These are phyloP conservation scores for Ilyonectria robusta DNA, from an alignment of 2,329 filamentous ascomycete genomes.

Conservation along the genomic window DNA sequence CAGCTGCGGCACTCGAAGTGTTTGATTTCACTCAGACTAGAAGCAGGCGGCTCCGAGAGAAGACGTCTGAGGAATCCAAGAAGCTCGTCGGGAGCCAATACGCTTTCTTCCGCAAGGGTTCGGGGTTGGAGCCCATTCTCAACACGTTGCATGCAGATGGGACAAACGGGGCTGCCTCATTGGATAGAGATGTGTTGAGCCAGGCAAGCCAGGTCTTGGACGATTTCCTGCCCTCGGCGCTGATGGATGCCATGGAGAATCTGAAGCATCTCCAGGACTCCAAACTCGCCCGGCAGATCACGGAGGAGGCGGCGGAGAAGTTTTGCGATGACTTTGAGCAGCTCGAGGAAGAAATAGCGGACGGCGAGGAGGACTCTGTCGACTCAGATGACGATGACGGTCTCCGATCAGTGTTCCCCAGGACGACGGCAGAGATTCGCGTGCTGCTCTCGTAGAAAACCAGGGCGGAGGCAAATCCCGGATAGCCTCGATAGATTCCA, in stretches of 20 bases:
- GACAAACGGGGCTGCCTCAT: constrained; percentile 53
- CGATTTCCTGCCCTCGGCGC: constrained; percentile 90
- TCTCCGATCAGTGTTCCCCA: constrained; percentile 63
- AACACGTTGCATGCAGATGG: constrained; percentile 63
- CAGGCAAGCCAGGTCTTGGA: constrained; percentile 84
- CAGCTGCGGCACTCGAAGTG: constrained; percentile 67
- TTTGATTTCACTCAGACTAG: constrained; percentile 76
- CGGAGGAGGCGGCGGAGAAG: constrained; percentile 83
- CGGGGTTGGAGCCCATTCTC: constrained; percentile 78
- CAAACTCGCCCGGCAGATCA: constrained; percentile 79
- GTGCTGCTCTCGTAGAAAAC: constrained; percentile 66
- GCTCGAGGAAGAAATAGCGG: constrained; percentile 65
- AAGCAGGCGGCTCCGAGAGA: constrained; percentile 68
- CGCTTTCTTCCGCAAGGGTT: constrained; percentile 79
- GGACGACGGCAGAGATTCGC: constrained; percentile 72
- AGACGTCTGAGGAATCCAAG: constrained; percentile 68
- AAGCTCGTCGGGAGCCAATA: constrained; percentile 78
- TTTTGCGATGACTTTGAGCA: constrained; percentile 90
- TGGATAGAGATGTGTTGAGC: constrained; percentile 69
- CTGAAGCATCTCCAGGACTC: constrained; percentile 81
- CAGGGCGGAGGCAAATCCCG: not conserved
- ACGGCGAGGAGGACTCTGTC: constrained; percentile 57
- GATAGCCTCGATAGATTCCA: not conserved
- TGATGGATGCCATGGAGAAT: constrained; percentile 92
- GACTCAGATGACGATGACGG: constrained; percentile 44